phyloP scores from a whole-genome alignment of 2,329 filamentous ascomycete species.

The Seiridium unicorne region DNA sequence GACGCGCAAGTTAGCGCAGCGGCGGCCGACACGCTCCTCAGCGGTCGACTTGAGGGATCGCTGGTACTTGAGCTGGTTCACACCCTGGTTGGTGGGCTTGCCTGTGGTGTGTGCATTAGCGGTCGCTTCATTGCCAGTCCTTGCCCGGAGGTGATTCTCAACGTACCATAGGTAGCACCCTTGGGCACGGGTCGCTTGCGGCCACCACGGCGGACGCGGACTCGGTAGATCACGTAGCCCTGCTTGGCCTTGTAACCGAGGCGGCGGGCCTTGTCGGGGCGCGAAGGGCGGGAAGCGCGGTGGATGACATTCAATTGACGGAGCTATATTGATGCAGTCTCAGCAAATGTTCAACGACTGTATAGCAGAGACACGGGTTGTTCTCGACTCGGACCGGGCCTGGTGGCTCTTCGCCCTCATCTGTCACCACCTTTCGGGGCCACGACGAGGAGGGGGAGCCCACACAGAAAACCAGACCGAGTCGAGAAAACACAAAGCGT shows the following conservation, averaged over 20 bases:
- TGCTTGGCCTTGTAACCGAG: conserved; percentile 99
- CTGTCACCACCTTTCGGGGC: conserved; percentile 14
- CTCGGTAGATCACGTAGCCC: conserved; percentile 99
- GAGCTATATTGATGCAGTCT: conserved; percentile 99
- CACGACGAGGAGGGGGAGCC: neutral
- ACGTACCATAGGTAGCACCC: conserved; percentile 97
- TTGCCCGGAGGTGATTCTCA: neutral
- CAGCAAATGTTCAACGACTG: conserved; percentile 99
- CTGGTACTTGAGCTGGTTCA: conserved; percentile 99
- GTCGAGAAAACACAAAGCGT: conserved; percentile 26
- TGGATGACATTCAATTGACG: conserved; percentile 99
- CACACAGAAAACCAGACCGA: conserved; percentile 11
- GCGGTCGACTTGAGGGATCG: conserved; percentile 96
- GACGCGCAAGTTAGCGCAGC: conserved; percentile 98
- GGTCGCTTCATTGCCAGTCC: conserved; percentile 9
- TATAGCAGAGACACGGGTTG: conserved; percentile 67
- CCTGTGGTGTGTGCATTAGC: conserved; percentile 51
- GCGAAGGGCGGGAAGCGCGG: conserved; percentile 95
- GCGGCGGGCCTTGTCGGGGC: conserved; percentile 99
- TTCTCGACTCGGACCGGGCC: neutral
- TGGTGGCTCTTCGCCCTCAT: conserved; percentile 24
- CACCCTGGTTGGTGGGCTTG: conserved; percentile 99
- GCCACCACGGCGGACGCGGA: conserved; percentile 96
- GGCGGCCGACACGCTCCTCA: conserved; percentile 99
- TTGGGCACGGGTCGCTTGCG: conserved; percentile 95